Conservation (phyloP, 2,329 filamentous ascomycete genomes). For the Sporothrix variecibatus region DNA sequence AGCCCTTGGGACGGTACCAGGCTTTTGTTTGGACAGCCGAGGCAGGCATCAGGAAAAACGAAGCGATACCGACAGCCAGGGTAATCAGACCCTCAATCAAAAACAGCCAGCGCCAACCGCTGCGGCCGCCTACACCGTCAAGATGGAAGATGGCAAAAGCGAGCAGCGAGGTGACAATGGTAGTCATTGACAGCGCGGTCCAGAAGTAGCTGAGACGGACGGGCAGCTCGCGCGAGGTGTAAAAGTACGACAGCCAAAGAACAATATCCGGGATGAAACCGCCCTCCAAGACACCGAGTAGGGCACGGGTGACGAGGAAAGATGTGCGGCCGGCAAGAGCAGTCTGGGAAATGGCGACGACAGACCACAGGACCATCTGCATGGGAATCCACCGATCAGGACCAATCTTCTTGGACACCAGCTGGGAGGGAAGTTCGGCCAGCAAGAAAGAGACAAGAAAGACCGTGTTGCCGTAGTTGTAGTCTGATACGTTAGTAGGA, state of each 20-base stretch:
- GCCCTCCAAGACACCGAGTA: constrained; percentile 40
- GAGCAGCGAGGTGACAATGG: constrained; percentile 40
- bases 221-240: constrained; percentile 38
- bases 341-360: constrained; percentile 39
- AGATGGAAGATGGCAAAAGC: constrained; percentile 42
- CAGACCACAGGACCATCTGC: constrained; percentile 41
- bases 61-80: constrained; percentile 44
- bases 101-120: constrained; percentile 51
- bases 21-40: constrained; percentile 45
- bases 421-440: constrained; percentile 62
- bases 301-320: constrained; percentile 37
- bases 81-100: constrained; percentile 55
- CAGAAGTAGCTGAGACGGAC: constrained; percentile 41
- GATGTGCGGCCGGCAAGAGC: constrained; percentile 35
- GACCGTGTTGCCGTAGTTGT: constrained; percentile 58
- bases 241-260: constrained; percentile 42
- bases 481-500: constrained; percentile 39
- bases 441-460: constrained; percentile 56
- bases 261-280: constrained; percentile 42
- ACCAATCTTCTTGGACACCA: constrained; percentile 56
- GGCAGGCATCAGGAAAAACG: constrained; percentile 52
- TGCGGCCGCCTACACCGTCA: constrained; percentile 40
- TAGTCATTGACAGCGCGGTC: constrained; percentile 36
- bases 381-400: constrained; percentile 42
- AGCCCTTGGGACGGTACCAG: constrained; percentile 48